Base-by-base conservation (phyloP, 139 green algal genomes). In the Haematococcus lacustris region DNA sequence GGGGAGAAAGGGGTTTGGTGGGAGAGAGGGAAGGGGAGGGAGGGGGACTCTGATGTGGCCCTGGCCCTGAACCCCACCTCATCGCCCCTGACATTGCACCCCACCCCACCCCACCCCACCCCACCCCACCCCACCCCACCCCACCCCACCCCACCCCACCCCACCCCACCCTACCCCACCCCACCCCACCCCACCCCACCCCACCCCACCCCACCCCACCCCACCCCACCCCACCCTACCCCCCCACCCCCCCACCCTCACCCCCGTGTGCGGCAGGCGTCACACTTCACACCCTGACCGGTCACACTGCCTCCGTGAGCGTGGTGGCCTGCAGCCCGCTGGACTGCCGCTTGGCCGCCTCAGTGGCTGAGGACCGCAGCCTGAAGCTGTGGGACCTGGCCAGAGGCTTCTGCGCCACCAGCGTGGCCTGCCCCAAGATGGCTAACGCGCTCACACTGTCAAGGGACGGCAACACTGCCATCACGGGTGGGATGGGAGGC, bases 211-310 rank as follows among this genome's bases (percentile, higher is more conserved):
- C n/a, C n/a, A n/a, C n/a, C n/a, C n/a, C n/a, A n/a, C n/a, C n/a
- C n/a, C n/a, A n/a, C n/a, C n/a, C n/a, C n/a, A n/a, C n/a, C n/a
- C n/a, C n/a, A n/a, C n/a, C n/a, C n/a, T n/a, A n/a, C n/a, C n/a
- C n/a, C n/a, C n/a, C n/a, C n/a, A n/a, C n/a, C n/a, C n/a, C n/a
- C n/a, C n/a, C n/a, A n/a, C n/a, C n/a, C n/a, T n/a, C n/a, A n/a
- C n/a, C n/a, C n/a, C n/a, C n/a, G n/a, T n/a, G n/a, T n/a, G n/a
- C n/a, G n/a, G n/a, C 43, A 5, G 79, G 79, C 25, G 64, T 82
- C 35, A 66, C 80, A n/a, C 70, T 73, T 0, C 83, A 90, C 68
- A 89, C 89, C n/a, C 78, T 94, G 40, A 94, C 90, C 1, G 90
- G 90, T 1, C 90, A 95, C 41, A 51, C 66, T 7, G 66, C 25